A percentile compares a stretch with the other conserved stretches of the same genome.
phyloP scores from a whole-genome alignment of 768 basidiomycete genomes.

The Xerocomellus intermedius region DNA sequence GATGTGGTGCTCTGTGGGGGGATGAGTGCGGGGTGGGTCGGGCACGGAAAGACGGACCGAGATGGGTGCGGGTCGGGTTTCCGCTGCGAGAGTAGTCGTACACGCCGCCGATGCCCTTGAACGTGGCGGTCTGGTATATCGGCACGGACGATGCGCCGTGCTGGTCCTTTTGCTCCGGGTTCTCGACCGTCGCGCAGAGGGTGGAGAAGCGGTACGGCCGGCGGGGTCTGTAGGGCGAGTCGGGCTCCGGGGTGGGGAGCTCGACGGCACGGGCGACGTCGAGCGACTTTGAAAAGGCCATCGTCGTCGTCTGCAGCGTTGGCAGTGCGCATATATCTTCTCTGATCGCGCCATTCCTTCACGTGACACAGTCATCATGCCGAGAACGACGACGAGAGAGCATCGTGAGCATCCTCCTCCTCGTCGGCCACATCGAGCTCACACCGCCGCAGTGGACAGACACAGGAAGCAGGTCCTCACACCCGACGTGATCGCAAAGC shows the following conservation, averaged over 20 bases:
- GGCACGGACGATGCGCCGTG: conserved; percentile 92
- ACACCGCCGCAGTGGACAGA: conserved; percentile 41
- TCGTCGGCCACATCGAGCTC: conserved; percentile 5
- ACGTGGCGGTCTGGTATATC: conserved; percentile 97
- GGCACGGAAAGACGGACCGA: conserved; percentile 55
- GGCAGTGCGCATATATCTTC: neutral
- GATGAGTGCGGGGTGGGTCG: neutral
- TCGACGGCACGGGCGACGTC: conserved; percentile 39
- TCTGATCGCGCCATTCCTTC: conserved; percentile 18
- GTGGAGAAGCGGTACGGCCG: conserved; percentile 89
- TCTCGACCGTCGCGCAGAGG: conserved; percentile 87
- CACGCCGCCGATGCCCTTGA: conserved; percentile 87
- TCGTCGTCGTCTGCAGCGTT: conserved; percentile 5
- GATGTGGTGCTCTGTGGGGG: conserved; percentile 81
- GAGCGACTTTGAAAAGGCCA: conserved; percentile 7
- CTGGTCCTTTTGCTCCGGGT: conserved; percentile 91
- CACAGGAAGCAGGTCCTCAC: conserved; percentile 45
- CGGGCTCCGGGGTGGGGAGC: conserved; percentile 79
- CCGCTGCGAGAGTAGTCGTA: conserved; percentile 96
- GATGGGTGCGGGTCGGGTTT: conserved; percentile 93
- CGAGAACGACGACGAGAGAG: conserved; percentile 21
- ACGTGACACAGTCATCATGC: conserved; percentile 23
- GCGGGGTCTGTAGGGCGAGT: conserved; percentile 64
- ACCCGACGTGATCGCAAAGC: conserved; percentile 69
- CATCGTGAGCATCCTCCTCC: conserved; percentile 33